Base-by-base conservation (phyloP, 2,329 filamentous ascomycete genomes). In the Curvularia spicifera region DNA sequence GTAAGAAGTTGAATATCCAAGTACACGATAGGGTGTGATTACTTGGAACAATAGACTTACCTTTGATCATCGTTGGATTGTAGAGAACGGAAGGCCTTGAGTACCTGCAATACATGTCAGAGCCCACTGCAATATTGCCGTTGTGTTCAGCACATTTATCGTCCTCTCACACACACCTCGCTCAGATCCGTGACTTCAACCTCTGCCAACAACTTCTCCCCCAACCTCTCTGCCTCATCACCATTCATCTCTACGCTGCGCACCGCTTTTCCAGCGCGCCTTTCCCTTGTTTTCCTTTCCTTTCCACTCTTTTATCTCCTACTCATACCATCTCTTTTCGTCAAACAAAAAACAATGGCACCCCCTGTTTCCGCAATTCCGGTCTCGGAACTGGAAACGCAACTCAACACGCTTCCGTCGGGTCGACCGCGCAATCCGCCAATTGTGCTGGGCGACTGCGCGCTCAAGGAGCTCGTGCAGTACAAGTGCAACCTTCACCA, bases 401-500 rank as follows among this genome's bases (percentile, higher is more conserved):
- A 80, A 61, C 74, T 87, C 64, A 83, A 87, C 65, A 78, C 77
- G 45, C 80, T 79, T 71, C 79, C 80, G 63, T 79, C 74, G 62
- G 84, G 76, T 77, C 80, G 83, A 69, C 73, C 77, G 50, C 82
- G 84, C 60, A 87, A 87, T 71, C 73, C 72, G n/a, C 76, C 80
- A 15, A 76, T 86, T 59, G 77, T 84, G 31, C 78, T 89, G 5
- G 72, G 78, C 53, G 76, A 84, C 49, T 89, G 87, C 71, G 75
- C 81, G 56, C 74, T 89, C 40, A 78, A 84, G 64, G 84, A 88
- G 71, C 74, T 89, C 73, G 76, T 85, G 46, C 87, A 89, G 75
- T 89, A 87, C 70, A 82, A 82, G 26, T 89, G 87, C 74, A 81
- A 86, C 69, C 76, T 86, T 9, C 77, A 81, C 8, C 73, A 78